Evolutionary conservation across 495 filamentous ascomycete species (phyloP).

Genomic region (Aspergillus panamensis): DNA sequence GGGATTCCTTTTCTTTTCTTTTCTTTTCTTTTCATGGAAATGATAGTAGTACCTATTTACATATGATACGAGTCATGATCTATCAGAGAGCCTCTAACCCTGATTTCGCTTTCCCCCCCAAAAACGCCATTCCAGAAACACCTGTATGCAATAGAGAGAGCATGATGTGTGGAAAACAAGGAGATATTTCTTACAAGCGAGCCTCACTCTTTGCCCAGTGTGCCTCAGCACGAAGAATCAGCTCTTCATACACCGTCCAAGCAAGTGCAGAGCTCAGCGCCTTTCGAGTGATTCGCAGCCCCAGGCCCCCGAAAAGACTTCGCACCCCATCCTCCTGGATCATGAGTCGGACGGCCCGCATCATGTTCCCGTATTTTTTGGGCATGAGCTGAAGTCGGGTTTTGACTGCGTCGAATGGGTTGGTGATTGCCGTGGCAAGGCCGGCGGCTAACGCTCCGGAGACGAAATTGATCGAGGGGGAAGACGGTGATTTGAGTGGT

Average conservation of each 20-base stretch:
- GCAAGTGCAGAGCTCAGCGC: constrained; percentile 86
- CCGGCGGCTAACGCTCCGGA: constrained; percentile 77
- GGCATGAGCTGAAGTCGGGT: constrained; percentile 91
- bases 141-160: not conserved
- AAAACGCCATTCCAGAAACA: not conserved
- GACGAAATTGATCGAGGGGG: constrained; percentile 77
- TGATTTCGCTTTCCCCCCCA: not conserved
- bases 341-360: constrained; percentile 71
- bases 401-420: constrained; percentile 96
- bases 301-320: constrained; percentile 83
- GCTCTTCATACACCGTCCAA: constrained; percentile 95
- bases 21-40: constrained; percentile 11
- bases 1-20: constrained; percentile 24
- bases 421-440: constrained; percentile 80
- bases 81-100: not conserved
- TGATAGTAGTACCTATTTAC: constrained; percentile 5
- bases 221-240: constrained; percentile 72
- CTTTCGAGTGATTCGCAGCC: constrained; percentile 84
- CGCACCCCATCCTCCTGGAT: constrained; percentile 74
- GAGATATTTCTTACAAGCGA: constrained; percentile 6
- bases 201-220: constrained; percentile 45
- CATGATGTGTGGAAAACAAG: not conserved
- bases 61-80: constrained; percentile 16
- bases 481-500: constrained; percentile 30
- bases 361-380: constrained; percentile 77